Evolutionary conservation across 2,329 filamentous ascomycete species (phyloP), one percentile per base, ranked within the genome.

Genomic region (Phyllachora maydis): DNA sequence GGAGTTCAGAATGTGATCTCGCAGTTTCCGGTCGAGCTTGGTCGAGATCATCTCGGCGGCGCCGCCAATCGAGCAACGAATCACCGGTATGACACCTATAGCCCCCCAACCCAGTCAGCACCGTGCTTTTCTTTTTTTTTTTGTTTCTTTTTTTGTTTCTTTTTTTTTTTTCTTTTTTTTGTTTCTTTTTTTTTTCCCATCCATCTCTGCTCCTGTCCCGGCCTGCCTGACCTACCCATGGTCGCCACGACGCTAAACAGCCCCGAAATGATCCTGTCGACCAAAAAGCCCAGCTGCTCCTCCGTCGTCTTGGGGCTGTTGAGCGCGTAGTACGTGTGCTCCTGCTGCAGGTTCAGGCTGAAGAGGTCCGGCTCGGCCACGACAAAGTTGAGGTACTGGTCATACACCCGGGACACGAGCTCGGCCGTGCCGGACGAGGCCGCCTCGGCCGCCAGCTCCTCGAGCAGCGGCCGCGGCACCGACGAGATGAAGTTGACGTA

Each of bases 201-300:
- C 7, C 8, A 11, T 8, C n/a, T 6, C 8, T 6, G 18, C 5
- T 6, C 14, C 20, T 20, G 5, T n/a, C 4, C 7, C 6, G 15
- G 10, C 17, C 11, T n/a, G n/a, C n/a, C 14, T 11, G 5, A 34
- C 57, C 28, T 58, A 74, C 82, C 85, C 81, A 93, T 92, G 4
- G 88, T 98, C n/a, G 91, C 88, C 29, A 88, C 74, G 23, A 98
- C 88, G 32, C 83, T 93, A 50, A 95, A 98, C n/a, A 98, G 55
- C 1, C 88, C 88, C 38, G 77, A 90, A 23, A 98, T 88, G 32
- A 95, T 85, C 35, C 72, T 71, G 46, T 98, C 85, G 16, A 98
- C 66, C 18, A 88, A 70, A 24, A 64, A 58, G 40, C 95, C 88
- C 26, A 98, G 62, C 41, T 88, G 77, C 28, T 88, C 78, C 37